Evolutionary conservation across 306 rosid species (phyloP).

Genomic region (Begonia fuchsioides): DNA sequence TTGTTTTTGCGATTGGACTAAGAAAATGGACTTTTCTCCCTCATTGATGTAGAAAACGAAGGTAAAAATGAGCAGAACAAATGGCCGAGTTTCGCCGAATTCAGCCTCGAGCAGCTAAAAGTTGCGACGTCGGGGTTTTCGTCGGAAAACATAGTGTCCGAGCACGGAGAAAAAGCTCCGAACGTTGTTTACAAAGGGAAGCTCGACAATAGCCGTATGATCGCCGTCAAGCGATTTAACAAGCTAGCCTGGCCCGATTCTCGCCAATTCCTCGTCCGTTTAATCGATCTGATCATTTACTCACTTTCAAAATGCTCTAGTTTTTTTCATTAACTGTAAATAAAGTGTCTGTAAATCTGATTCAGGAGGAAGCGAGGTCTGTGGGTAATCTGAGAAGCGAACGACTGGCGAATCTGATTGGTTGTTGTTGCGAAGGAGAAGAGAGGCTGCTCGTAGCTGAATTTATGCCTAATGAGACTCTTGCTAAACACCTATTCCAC

Average conservation of each 20-base stretch:
- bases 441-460: constrained; percentile 83
- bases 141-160: constrained; percentile 72
- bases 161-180: constrained; percentile 93
- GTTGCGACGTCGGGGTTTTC: constrained; percentile 56
- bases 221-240: constrained; percentile 89
- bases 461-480: constrained; percentile 80
- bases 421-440: constrained; percentile 78
- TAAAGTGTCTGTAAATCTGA: neutral
- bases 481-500: constrained; percentile 86
- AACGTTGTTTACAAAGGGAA: constrained; percentile 77
- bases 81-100: constrained; percentile 60
- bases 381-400: constrained; percentile 75
- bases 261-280: constrained; percentile 80
- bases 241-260: constrained; percentile 90
- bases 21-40: neutral
- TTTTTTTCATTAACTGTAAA: neutral
- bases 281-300: constrained; percentile 6
- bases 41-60: constrained; percentile 52
- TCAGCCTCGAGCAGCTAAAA: constrained; percentile 58
- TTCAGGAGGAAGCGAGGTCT: constrained; percentile 73
- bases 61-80: constrained; percentile 31
- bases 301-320: too few species aligned
- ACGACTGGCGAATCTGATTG: constrained; percentile 74
- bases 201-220: constrained; percentile 39
- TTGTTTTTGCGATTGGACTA: too few species aligned